These are phyloP conservation scores for Trichoderma citrinoviride DNA, from an alignment of 2,329 filamentous ascomycete species.

Conservation along the genomic window DNA sequence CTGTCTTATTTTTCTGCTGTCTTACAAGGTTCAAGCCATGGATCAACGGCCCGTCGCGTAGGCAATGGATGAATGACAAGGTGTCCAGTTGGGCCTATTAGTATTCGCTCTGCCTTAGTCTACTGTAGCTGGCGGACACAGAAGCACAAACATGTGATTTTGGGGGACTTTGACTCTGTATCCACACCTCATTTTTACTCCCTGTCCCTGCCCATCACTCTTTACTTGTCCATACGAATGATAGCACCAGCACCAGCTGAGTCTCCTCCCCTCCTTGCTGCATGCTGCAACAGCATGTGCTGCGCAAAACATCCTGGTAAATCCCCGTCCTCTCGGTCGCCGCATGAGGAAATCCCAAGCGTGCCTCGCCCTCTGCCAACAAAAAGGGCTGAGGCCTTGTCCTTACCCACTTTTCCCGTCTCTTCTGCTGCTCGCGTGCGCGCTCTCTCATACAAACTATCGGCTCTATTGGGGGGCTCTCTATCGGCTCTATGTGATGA, in stretches of 20 bases:
- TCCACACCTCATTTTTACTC: background rate
- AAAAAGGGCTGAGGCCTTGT: background rate
- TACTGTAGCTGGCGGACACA: background rate
- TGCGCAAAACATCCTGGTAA: background rate
- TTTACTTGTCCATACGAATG: too few relatives aligned
- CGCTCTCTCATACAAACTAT: background rate
- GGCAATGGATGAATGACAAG: background rate
- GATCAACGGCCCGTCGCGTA: conserved; percentile 11
- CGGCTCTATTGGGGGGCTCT: background rate
- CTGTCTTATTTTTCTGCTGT: background rate
- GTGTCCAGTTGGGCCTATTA: background rate
- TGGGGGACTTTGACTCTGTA: background rate
- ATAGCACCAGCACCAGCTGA: too few relatives aligned
- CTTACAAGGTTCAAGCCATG: background rate
- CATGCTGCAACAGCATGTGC: background rate
- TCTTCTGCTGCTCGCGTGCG: conserved; percentile 16
- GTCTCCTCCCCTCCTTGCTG: background rate
- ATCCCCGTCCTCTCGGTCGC: conserved; percentile 1
- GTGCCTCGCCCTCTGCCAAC: background rate
- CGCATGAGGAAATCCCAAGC: conserved; percentile 13
- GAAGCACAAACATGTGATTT: conserved; percentile 9
- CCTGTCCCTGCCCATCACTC: too few relatives aligned
- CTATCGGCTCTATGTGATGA: conserved; percentile 2
- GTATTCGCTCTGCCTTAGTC: background rate
- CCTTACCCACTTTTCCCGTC: background rate